Base-by-base conservation (phyloP, 352 stramenopile species). In the Phytophthora macrochlamydospora region DNA sequence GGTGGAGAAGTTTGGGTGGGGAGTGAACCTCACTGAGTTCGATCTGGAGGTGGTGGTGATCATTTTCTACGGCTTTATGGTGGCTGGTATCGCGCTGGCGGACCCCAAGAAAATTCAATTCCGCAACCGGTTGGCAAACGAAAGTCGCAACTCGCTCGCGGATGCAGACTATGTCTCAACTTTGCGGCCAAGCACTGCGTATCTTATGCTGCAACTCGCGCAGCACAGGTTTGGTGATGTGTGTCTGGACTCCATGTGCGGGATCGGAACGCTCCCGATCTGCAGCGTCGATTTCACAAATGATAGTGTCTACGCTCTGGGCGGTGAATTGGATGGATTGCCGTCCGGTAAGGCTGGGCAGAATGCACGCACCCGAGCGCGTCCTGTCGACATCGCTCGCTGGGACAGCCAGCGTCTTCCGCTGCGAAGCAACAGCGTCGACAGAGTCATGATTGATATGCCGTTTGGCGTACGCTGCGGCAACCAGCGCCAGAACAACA, bases 211-310 rank as follows among this genome's bases (percentile, higher is more conserved):
- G 33, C 78, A 88, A 51, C 71, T 94, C 14, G 84, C 79, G 0
- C 31, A 87, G 38, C 85, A 81, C 53, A 54, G 78, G 9, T 54
- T 66, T 6, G 86, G 86, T n/a, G 84, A 94, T 37, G 48, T 93
- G 5, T 59, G 92, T n/a, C 57, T 92, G 18, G 86, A 94, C 55
- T 89, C 84, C 8, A 94, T 94, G 86, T 94, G 86, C 35, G 86
- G 86, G 33, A 83, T 94, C 11, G 86, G 86, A 2, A 93, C 86
- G 28, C 87, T 94, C 43, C 86, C 86, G 7, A 82, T 91, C 40
- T 92, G 79, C 62, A 66, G 68, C 8, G 72, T 79, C 9, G 67
- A 79, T 28, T 84, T 87, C 57, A 73, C 78, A 4, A 64, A 76
- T 2, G 79, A 89, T 48, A 49, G 60, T 28, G 75, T 92, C 8